Percentiles rank a stretch among this genome's conserved stretches.
Conservation (phyloP, 345 rosid genomes). For the Salix arbutifolia region DNA sequence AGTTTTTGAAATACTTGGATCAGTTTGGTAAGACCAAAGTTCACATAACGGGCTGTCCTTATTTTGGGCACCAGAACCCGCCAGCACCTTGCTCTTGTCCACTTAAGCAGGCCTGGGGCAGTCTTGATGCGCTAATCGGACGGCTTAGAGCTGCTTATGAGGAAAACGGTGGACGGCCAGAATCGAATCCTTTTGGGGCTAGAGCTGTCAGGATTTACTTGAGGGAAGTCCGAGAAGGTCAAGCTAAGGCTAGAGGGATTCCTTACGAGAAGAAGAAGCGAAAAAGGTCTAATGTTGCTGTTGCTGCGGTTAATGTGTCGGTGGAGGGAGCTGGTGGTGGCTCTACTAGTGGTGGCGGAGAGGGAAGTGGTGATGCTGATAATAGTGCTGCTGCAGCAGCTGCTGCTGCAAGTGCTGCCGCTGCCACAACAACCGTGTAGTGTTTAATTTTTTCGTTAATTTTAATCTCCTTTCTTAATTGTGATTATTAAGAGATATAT, state of each 20-base stretch:
- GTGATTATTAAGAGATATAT: conserved; percentile 16
- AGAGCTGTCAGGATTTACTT: conserved; percentile 32
- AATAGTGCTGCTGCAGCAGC: not conserved
- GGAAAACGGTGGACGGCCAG: conserved; percentile 30
- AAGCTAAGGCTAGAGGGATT: conserved; percentile 33
- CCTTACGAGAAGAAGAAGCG: conserved; percentile 36
- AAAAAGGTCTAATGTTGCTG: conserved; percentile 8
- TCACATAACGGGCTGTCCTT: conserved; percentile 28
- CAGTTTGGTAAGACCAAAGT: conserved; percentile 38
- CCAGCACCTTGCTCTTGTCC: conserved; percentile 33
- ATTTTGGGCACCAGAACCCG: conserved; percentile 29
- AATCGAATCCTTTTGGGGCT: conserved; percentile 33
- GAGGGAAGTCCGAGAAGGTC: conserved; percentile 30
- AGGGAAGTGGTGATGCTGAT: not conserved
- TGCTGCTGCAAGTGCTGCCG: conserved; percentile 1
- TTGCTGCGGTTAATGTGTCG: not conserved
- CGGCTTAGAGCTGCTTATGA: conserved; percentile 31
- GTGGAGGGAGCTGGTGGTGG: not conserved
- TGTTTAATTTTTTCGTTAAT: not conserved
- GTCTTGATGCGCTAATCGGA: conserved; percentile 34
- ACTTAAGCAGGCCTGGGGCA: conserved; percentile 33
- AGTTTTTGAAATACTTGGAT: conserved; percentile 32
- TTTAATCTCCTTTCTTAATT: conserved; percentile 9
- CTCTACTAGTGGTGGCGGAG: conserved; percentile 1
- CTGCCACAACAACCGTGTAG: conserved; percentile 28